Conservation (phyloP, 345 rosid species). For the Clausena lansium region DNA sequence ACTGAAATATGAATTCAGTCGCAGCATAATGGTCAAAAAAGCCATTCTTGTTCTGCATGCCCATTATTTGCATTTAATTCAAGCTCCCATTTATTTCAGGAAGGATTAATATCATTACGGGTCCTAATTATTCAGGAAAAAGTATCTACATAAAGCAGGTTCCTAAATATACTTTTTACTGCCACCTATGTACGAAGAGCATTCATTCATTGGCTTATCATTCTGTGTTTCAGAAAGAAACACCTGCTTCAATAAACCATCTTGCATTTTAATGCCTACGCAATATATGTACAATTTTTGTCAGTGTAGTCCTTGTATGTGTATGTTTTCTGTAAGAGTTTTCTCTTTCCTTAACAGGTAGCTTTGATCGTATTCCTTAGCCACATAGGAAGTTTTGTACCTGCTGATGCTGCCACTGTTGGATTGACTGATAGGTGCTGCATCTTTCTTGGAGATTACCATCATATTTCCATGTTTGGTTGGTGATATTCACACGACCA, state of each 20-base stretch:
- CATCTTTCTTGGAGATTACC: constrained; percentile 16
- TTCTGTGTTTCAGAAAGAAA: background rate
- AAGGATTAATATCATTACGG: constrained; percentile 79
- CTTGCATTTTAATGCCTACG: background rate
- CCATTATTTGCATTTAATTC: background rate
- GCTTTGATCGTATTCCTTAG: constrained; percentile 94
- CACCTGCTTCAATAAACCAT: background rate
- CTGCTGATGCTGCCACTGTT: constrained; percentile 90
- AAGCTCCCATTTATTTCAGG: constrained; percentile 49
- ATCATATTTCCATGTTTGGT: background rate
- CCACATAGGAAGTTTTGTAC: constrained; percentile 98
- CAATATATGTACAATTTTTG: background rate
- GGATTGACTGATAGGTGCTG: constrained; percentile 93
- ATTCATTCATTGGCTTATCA: background rate
- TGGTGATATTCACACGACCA: constrained; percentile 8
- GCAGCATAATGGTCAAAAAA: background rate
- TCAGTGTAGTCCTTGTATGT: constrained; percentile 1
- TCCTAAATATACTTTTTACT: constrained; percentile 6
- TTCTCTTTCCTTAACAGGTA: constrained; percentile 50
- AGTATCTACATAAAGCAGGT: constrained; percentile 97
- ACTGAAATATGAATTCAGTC: constrained; percentile 14
- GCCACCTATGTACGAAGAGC: background rate
- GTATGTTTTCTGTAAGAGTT: background rate
- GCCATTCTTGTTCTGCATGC: background rate
- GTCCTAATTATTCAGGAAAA: constrained; percentile 98